Evolutionary conservation across 1,284 basidiomycete species (phyloP), one percentile per base, ranked within the genome.

Genomic region (Caloboletus inedulis): DNA sequence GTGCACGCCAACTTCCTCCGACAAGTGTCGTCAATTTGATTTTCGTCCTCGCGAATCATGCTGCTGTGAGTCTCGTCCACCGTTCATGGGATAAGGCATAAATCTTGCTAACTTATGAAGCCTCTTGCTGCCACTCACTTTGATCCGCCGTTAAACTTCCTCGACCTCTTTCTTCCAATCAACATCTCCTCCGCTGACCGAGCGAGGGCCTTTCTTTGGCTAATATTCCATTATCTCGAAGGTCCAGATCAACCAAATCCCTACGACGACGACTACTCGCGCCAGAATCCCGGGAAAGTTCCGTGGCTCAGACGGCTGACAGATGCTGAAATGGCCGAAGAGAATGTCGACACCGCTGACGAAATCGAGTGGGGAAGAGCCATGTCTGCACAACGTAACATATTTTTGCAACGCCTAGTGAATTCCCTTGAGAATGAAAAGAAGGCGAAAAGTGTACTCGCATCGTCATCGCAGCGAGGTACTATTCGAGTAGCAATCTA

Each of bases 111-210:
- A 63, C 44, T 40, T 43, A 34, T 46, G 47, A 60, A 92, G 87
- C 81, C 84, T 47, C 74, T 91, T 40, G 81, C 84, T 43, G 74
- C 74, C 50, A 74, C 78, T 33, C 90, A 92, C 70, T 91, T 93
- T 65, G 87, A 90, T 43, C 75, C 81, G 19, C 77, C 76, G 5
- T 69, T 89, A 51, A 90, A 90, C 66, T 87, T 93, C 57, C 74
- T 91, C 39, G 90, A 93, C 69, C 74, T 94, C 35, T 93, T 94
- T 69, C 76, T 90, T 44, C 87, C 89, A 44, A 79, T 80, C 63
- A 82, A 81, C 47, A 76, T 90, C 39, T 80, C 84, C 18, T 89
- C 91, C 7, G 68, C 69, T 5, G 83, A 87, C 55, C 84, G 91
- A 35, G 89, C 87, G 13, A 76, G 75, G 50, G 86, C 82, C 2